Evolutionary conservation across 2,329 filamentous ascomycete genomes (phyloP).

Genomic region (Tolypocladium pustulatum): DNA sequence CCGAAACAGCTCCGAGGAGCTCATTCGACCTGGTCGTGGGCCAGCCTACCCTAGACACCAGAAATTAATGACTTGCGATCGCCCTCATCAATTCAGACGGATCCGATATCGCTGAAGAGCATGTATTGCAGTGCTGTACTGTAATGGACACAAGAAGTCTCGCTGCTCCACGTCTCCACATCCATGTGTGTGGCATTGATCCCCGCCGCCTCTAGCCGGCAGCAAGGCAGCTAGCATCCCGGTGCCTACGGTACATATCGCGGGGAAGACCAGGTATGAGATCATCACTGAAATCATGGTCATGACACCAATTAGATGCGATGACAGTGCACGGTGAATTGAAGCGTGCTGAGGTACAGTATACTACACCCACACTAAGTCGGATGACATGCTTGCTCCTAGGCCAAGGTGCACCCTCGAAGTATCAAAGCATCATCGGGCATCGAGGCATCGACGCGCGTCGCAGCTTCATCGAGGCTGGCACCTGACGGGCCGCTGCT

Average conservation of each 20-base stretch:
- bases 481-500: not conserved
- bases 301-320: not conserved
- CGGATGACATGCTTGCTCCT: not conserved
- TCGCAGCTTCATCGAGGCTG: not conserved
- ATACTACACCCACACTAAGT: not conserved
- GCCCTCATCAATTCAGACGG: too few species aligned
- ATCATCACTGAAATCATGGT: not conserved
- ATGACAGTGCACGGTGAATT: not conserved
- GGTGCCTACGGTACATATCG: not conserved
- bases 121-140: not conserved
- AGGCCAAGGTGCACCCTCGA: not conserved
- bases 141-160: not conserved
- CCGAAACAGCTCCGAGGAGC: not conserved
- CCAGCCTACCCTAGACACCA: not conserved
- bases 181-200: not conserved
- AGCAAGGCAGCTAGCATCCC: not conserved
- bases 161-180: not conserved
- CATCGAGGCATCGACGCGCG: not conserved
- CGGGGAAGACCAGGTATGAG: not conserved
- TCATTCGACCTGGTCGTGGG: not conserved
- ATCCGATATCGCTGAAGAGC: not conserved
- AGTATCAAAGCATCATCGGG: not conserved
- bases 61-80: not conserved
- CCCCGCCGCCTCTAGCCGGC: not conserved
- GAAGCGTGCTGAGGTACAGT: not conserved